Evolutionary conservation across 2,329 filamentous ascomycete species (phyloP), one percentile per base, ranked within the genome.

Genomic region (Paraphoma sp.): DNA sequence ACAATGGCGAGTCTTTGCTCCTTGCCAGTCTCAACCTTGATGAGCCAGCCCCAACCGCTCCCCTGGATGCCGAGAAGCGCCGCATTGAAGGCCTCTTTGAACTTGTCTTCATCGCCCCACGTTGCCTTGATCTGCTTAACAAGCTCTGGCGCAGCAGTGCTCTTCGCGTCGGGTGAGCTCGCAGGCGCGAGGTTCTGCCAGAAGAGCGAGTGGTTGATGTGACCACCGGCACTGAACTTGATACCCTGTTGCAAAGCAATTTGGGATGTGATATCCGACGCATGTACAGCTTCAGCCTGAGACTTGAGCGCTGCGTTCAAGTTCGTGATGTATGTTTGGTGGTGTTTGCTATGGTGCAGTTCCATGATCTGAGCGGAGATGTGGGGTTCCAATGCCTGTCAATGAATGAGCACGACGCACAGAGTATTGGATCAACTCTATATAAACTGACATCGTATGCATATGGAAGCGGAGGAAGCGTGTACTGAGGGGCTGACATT

Each of bases 161-260:
- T 76, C 45, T 85, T 80, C 1, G 90, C 83, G 7, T 88, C 85
- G 0, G 82, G 62, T 2, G 84, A 87, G 16, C 79, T 81, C 0
- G 86, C 78, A 0, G 90, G 90, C 0, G 86, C 78, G 16, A 96
- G 84, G 76, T 92, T 93, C 79, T 91, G 87, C 93, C 93, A 97
- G 83, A 97, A 97, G 36, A 97, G 86, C 0, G 87, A 88, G 82
- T 97, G 93, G 81, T 97, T 97, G 79, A 96, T 89, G 82, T 97
- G 93, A 6, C 93, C 93, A 43, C 93, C 93, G 47, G 90, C 93
- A 76, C 96, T 92, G 84, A 96, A 97, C 70, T 89, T 90, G 80
- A 96, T 87, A 59, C 85, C 85, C 16, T 83, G 80, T 67, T 90
- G 88, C n/a, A 92, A 83, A 16, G 84, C 79, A 53, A 92, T 85